Base-by-base conservation (phyloP, 2,329 filamentous ascomycete genomes). In the Biscogniauxia marginata region DNA sequence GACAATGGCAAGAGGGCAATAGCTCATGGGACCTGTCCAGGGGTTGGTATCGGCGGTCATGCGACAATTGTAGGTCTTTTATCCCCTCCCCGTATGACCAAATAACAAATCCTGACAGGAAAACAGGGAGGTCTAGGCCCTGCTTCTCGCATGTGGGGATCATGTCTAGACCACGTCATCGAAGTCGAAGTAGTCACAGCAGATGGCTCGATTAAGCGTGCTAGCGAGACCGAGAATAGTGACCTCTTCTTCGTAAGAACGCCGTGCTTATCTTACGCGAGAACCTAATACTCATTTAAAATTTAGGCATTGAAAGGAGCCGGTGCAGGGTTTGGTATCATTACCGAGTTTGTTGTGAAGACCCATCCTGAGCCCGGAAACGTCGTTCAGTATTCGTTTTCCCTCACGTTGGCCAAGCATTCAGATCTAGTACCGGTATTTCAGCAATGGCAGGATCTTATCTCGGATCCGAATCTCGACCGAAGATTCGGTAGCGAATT, bases 331-430 rank as follows among this genome's bases (percentile, higher is more conserved):
- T 84, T 84, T 54, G 84, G 82, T 39, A 73, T 85, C 60, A 74
- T 85, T 57, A 85, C 83, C 46, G 75, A 81, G 55, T 85, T 86
- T 59, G 76, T 80, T 18, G 71, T 85, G 58, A 75, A 74, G 55
- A 87, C 84, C 0, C 79, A 84, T 22, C 76, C 78, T 0, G 82
- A 83, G 54, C 84, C 84, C 1, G 77, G 74, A 4, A 71, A 73
- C n/a, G 75, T 84, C 3, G 75, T 88, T 8, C 78, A 85, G 57
- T 88, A 85, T 67, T 79, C 79, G 1, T 88, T 81, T 69, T 76
- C 75, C 7, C 71, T 86, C 55, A 77, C 74, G 18, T 73, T 84
- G 3, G 78, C 77, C 4, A 77, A 73, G 3, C 76, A 79, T 24
- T 62, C 71, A 9, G 75, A 80, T 1, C 77, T 82, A 61, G 79